Conservation (phyloP, 2,329 filamentous ascomycete species). For the Fusarium tupiense region DNA sequence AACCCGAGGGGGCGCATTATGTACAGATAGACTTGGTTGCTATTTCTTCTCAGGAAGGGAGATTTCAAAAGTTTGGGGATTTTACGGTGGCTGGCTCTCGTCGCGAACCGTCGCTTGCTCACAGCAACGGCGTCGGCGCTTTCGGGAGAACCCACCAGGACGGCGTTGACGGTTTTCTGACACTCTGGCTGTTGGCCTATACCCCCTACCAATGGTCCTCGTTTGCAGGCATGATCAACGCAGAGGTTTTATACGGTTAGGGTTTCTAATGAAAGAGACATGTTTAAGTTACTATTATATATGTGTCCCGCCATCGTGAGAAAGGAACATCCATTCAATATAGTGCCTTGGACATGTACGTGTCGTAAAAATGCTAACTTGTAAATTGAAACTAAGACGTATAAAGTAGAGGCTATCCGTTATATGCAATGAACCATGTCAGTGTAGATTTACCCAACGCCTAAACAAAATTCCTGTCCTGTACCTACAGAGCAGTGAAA, state of each 20-base stretch:
- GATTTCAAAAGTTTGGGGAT: constrained; percentile 49
- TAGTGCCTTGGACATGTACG: background rate
- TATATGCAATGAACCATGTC: constrained; percentile 2
- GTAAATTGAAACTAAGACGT: constrained; percentile 4
- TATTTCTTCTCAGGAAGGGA: constrained; percentile 51
- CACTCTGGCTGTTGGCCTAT: constrained; percentile 54
- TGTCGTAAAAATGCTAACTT: background rate
- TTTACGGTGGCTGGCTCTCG: constrained; percentile 43
- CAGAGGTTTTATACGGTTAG: constrained; percentile 49
- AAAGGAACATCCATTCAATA: background rate
- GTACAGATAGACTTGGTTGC: constrained; percentile 55
- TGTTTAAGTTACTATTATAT: constrained; percentile 31
- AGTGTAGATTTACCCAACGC: constrained; percentile 5
- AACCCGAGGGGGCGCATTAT: constrained; percentile 47
- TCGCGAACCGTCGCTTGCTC: constrained; percentile 34
- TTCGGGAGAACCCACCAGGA: constrained; percentile 45
- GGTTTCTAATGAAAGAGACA: constrained; percentile 49
- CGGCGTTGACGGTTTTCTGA: constrained; percentile 56
- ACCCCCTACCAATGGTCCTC: constrained; percentile 51
- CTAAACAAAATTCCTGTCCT: constrained; percentile 14
- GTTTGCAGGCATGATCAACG: constrained; percentile 50
- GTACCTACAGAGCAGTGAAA: background rate
- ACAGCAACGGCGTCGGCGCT: constrained; percentile 35
- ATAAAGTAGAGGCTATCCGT: background rate
- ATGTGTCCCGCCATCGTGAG: background rate